Percentiles rank a stretch among this genome's conserved stretches.
These are phyloP conservation scores for Breviolum minutum DNA, from an alignment of 73 alveolate species.

Conservation along the genomic window DNA sequence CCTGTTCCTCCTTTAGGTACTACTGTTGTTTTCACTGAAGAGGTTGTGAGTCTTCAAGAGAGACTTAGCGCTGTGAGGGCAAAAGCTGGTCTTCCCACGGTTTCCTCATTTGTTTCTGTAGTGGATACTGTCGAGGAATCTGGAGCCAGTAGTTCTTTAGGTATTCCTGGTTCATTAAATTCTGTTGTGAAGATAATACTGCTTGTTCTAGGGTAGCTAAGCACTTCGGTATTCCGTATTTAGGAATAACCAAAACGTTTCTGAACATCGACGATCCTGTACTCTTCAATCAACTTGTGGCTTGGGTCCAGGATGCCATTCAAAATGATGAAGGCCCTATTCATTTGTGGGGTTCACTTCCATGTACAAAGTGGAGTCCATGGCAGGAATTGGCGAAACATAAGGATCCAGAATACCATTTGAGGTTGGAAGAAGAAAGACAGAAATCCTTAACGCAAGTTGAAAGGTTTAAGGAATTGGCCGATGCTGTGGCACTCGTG, in stretches of 20 bases:
- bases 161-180: not conserved
- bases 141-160: too few relatives aligned
- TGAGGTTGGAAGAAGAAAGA: not conserved
- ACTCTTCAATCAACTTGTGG: not conserved
- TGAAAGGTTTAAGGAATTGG: not conserved
- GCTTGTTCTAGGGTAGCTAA: not conserved
- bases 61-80: too few relatives aligned
- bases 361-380: constrained; percentile 3
- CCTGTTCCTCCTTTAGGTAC: not conserved
- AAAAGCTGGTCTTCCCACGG: too few relatives aligned
- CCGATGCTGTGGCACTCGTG: not conserved
- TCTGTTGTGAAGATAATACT: not conserved
- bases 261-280: not conserved
- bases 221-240: not conserved
- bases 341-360: constrained; percentile 3
- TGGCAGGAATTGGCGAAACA: not conserved
- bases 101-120: too few relatives aligned
- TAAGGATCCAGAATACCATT: not conserved
- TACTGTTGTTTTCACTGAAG: too few relatives aligned
- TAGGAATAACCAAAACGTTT: not conserved
- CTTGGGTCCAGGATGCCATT: not conserved
- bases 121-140: not conserved
- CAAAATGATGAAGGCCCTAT: not conserved
- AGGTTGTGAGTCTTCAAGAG: too few relatives aligned
- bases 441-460: not conserved